Percentiles rank a stretch among this genome's conserved stretches.
Conservation (phyloP, 805 yeast species). For the Novakomyces olei region DNA sequence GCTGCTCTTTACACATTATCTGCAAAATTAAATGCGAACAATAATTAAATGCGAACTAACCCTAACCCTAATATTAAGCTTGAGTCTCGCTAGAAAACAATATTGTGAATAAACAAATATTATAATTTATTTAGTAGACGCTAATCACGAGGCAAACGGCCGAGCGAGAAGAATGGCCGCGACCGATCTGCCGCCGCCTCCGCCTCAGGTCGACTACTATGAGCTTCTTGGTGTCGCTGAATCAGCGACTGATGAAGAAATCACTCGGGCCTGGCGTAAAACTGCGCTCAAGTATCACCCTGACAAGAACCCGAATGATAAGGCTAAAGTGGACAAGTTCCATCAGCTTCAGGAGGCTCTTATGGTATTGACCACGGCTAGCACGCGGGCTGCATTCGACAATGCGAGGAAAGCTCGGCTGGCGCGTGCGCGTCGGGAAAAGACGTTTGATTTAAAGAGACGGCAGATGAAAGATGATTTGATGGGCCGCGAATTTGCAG, state of each 20-base stretch:
- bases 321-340: slow-evolving; percentile 6
- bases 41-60: no score
- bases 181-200: no score
- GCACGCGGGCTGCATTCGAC: slow-evolving; percentile 1
- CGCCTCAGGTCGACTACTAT: slow-evolving; percentile 3
- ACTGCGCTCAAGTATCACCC: slow-evolving; percentile 48
- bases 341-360: slow-evolving; percentile 5
- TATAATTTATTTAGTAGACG: no score
- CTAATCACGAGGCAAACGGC: no score
- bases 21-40: no score
- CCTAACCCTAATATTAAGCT: no score
- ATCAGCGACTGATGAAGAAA: slow-evolving; percentile 9
- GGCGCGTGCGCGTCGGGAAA: slow-evolving; percentile 2
- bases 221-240: slow-evolving; percentile 2
- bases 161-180: no score
- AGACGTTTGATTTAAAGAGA: slow-evolving; percentile 1
- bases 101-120: no score
- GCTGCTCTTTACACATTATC: no score
- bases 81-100: no score
- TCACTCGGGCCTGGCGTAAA: slow-evolving; percentile 43
- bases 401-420: slow-evolving; percentile 1
- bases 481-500: not conserved
- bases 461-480: slow-evolving; percentile 1
- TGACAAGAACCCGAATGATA: slow-evolving; percentile 27
- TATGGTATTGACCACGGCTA: slow-evolving; percentile 1